phyloP scores from a whole-genome alignment of 1,139 yeast genomes.

The Magnusiomyces sp. region DNA sequence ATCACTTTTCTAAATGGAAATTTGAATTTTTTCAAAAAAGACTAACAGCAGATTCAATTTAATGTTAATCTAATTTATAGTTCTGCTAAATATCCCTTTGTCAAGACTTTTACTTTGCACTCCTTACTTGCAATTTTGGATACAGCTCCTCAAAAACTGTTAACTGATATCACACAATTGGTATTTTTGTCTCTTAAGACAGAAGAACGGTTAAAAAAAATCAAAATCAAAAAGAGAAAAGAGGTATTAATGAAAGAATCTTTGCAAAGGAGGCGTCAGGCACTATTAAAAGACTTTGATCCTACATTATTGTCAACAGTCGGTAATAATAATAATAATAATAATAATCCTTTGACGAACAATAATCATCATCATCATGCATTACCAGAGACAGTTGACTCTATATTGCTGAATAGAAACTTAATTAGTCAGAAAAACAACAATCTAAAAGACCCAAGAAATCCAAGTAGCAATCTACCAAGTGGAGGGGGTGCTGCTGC shows the following conservation, averaged over 20 bases:
- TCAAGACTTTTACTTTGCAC: constrained; percentile 10
- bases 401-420: too few relatives aligned
- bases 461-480: too few relatives aligned
- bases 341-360: not conserved
- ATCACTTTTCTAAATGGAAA: not conserved
- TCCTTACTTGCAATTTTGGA: constrained; percentile 6
- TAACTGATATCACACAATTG: not conserved
- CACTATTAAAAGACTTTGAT: not conserved
- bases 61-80: not conserved
- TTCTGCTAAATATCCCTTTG: constrained; percentile 12
- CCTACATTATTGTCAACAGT: not conserved
- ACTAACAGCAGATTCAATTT: too few relatives aligned
- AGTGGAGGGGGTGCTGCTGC: too few relatives aligned
- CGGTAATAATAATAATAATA: too few relatives aligned
- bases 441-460: too few relatives aligned
- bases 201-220: not conserved
- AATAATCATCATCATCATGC: too few relatives aligned
- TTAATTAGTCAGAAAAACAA: too few relatives aligned
- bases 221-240: not conserved
- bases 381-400: too few relatives aligned
- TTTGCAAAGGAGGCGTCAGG: not conserved
- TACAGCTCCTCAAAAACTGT: not conserved
- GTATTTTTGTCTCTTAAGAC: constrained; percentile 1
- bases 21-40: not conserved
- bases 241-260: not conserved